phyloP scores from a whole-genome alignment of 2,329 filamentous ascomycete genomes.

The Pyrenophora seminiperda region DNA sequence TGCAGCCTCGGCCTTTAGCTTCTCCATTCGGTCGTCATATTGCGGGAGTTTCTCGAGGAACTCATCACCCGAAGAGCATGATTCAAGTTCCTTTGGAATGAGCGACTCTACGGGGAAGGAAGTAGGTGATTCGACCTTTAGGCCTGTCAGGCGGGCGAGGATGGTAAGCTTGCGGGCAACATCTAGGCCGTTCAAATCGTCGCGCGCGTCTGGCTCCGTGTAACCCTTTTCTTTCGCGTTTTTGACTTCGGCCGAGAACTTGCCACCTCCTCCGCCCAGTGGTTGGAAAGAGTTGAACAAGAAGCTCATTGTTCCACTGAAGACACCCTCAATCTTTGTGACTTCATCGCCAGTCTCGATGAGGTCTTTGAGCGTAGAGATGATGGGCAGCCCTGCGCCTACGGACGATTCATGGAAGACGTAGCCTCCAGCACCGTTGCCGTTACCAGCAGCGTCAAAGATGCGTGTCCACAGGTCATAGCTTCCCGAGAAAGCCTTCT shows the following conservation, averaged over 20 bases:
- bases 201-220: constrained; percentile 84
- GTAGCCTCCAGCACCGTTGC: constrained; percentile 69
- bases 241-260: constrained; percentile 89
- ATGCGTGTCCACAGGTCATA: constrained; percentile 86
- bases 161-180: constrained; percentile 97
- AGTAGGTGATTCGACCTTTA: constrained; percentile 81
- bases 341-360: constrained; percentile 91
- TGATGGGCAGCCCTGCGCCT: constrained; percentile 88
- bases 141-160: constrained; percentile 80
- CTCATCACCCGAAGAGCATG: constrained; percentile 75
- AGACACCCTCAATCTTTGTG: constrained; percentile 92
- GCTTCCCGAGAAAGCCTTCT: constrained; percentile 91
- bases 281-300: constrained; percentile 97
- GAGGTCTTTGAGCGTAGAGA: constrained; percentile 93
- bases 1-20: constrained; percentile 82
- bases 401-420: constrained; percentile 96
- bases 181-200: constrained; percentile 85
- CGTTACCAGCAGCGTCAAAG: constrained; percentile 72
- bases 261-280: constrained; percentile 72
- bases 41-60: constrained; percentile 80
- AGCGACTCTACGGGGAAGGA: constrained; percentile 93
- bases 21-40: constrained; percentile 90
- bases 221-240: constrained; percentile 93
- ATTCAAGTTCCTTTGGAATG: constrained; percentile 86
- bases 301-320: constrained; percentile 97